Conservation (phyloP, 192 early-diverging fungal genomes). For the Diversispora eburnea region DNA sequence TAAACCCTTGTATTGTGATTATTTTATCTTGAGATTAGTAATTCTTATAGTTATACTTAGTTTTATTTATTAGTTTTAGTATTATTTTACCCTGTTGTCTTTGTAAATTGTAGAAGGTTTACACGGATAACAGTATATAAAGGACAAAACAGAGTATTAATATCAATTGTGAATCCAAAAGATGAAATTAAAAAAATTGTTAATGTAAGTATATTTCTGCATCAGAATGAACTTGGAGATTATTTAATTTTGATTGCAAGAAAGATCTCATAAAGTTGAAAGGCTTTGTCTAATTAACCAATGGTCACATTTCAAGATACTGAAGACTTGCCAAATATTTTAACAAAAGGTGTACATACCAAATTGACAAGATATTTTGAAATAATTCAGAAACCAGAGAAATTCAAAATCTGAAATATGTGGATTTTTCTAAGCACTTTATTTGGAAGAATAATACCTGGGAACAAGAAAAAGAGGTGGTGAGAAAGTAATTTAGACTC, state of each 20-base stretch:
- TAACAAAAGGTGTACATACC: not conserved
- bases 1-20: no score
- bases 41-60: no score
- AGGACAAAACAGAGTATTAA: no score
- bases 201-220: constrained; percentile 36
- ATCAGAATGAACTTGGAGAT: constrained; percentile 34
- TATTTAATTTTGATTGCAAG: constrained; percentile 36
- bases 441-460: constrained; percentile 3
- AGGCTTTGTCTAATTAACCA: constrained; percentile 27
- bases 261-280: constrained; percentile 26
- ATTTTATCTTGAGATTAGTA: no score
- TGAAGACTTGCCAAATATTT: not conserved
- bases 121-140: no score
- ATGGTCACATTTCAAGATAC: constrained; percentile 6
- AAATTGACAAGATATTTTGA: constrained; percentile 25
- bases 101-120: no score
- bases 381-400: not conserved
- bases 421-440: constrained; percentile 15
- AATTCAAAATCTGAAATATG: constrained; percentile 13
- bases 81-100: no score
- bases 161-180: not conserved
- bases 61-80: no score
- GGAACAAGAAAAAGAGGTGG: not conserved
- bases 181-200: constrained; percentile 26
- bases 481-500: not conserved